Conservation (phyloP, 805 yeast genomes). For the Lipomyces anomalus region DNA sequence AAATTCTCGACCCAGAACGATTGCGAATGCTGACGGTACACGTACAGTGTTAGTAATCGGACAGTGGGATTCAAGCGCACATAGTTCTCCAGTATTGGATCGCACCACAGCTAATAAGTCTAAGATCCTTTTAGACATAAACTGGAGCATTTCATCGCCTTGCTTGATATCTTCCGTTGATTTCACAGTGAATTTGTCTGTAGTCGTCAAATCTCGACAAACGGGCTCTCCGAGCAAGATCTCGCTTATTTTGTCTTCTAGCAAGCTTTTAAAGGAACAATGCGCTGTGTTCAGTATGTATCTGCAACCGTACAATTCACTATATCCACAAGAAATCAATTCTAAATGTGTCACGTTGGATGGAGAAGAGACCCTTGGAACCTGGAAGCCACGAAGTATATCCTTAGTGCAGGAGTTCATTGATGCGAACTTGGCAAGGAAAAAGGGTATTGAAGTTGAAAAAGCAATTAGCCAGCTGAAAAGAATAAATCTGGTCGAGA, state of each 20-base stretch:
- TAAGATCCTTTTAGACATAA: slow-evolving; percentile 16
- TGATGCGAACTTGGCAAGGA: too few species aligned
- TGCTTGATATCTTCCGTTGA: slow-evolving; percentile 14
- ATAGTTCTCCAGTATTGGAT: slow-evolving; percentile 15
- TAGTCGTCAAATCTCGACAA: slow-evolving; percentile 9
- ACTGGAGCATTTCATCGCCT: slow-evolving; percentile 18
- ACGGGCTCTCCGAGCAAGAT: slow-evolving; percentile 14
- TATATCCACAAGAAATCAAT: neutral
- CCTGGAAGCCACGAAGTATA: slow-evolving; percentile 19
- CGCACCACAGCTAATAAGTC: slow-evolving; percentile 18
- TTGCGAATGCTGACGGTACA: slow-evolving; percentile 25
- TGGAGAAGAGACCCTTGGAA: slow-evolving; percentile 19
- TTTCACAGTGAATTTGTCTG: slow-evolving; percentile 17
- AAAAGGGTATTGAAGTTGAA: too few species aligned
- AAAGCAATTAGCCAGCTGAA: too few species aligned
- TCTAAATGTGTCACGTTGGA: neutral
- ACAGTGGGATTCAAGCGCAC: slow-evolving; percentile 27
- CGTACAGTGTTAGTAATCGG: slow-evolving; percentile 20
- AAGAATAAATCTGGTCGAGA: too few species aligned
- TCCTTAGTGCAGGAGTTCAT: slow-evolving; percentile 11
- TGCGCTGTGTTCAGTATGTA: slow-evolving; percentile 15
- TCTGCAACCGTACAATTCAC: slow-evolving; percentile 7
- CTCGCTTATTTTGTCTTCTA: slow-evolving; percentile 11
- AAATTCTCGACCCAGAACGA: slow-evolving; percentile 13
- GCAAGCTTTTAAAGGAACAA: slow-evolving; percentile 10